Conservation (phyloP, 2,329 filamentous ascomycete genomes). For the Alternaria triticimaculans region DNA sequence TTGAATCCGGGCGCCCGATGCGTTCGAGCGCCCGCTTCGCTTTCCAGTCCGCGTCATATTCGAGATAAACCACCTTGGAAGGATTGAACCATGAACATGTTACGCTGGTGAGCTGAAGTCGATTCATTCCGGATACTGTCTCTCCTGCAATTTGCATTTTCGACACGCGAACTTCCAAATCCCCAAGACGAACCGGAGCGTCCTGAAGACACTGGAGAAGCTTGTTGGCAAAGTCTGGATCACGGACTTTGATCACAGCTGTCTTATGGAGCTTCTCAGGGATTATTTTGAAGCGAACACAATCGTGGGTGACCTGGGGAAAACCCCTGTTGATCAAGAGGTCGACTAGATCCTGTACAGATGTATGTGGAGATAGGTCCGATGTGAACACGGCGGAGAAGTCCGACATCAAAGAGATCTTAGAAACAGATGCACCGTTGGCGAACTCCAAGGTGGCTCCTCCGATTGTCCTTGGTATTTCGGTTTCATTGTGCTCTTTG, state of each 20-base stretch:
- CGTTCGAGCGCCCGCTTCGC: not conserved
- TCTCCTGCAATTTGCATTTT: conserved; percentile 1
- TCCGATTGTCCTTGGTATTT: not conserved
- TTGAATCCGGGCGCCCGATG: not conserved
- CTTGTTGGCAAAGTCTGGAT: conserved; percentile 1
- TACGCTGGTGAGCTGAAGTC: conserved; percentile 23
- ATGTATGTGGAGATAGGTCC: not conserved
- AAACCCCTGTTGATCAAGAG: not conserved
- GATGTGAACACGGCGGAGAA: not conserved
- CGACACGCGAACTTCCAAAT: not conserved
- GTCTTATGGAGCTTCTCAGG: not conserved
- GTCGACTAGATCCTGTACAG: not conserved
- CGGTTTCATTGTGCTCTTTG: not conserved
- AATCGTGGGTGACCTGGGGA: not conserved
- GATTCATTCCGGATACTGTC: conserved; percentile 16
- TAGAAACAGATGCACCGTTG: not conserved
- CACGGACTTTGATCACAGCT: not conserved
- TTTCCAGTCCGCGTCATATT: not conserved
- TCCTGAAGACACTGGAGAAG: not conserved
- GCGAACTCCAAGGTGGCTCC: not conserved
- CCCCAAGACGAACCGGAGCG: not conserved
- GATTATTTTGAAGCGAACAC: not conserved
- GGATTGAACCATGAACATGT: conserved; percentile 15
- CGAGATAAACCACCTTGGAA: not conserved
- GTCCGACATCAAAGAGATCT: not conserved